phyloP scores from a whole-genome alignment of 179 eudicot genomes.

The Vitellaria paradoxa region DNA sequence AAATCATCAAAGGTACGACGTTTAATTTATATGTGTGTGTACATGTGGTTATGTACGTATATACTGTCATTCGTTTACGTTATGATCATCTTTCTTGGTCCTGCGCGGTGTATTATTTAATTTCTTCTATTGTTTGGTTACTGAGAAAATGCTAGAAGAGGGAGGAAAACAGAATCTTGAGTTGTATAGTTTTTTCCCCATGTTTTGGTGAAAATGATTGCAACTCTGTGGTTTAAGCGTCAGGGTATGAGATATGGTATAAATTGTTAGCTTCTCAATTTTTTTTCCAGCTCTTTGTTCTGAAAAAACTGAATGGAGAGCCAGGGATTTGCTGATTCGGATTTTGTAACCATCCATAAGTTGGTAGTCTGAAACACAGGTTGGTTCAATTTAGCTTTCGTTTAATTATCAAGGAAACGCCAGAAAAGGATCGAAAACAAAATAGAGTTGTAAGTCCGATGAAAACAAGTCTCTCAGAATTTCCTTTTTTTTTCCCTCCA shows the following conservation, averaged over 20 bases:
- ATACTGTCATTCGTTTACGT: too few species aligned
- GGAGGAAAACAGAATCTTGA: neutral
- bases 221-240: neutral
- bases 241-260: neutral
- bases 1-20: constrained; percentile 59
- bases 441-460: neutral
- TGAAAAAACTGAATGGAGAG: neutral
- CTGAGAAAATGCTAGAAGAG: constrained; percentile 2
- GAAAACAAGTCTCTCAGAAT: neutral
- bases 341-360: neutral
- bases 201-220: neutral
- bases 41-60: neutral
- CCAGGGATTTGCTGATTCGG: neutral
- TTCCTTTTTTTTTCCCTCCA: neutral
- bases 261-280: neutral
- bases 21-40: neutral
- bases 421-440: neutral
- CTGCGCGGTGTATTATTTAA: too few species aligned
- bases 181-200: neutral
- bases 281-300: neutral
- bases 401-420: neutral
- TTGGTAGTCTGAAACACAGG: neutral
- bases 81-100: neutral
- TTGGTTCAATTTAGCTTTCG: neutral
- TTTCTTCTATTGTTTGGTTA: neutral